Base-by-base conservation (phyloP, 1,139 yeast species). In the Sugiyamaella neomexicana region DNA sequence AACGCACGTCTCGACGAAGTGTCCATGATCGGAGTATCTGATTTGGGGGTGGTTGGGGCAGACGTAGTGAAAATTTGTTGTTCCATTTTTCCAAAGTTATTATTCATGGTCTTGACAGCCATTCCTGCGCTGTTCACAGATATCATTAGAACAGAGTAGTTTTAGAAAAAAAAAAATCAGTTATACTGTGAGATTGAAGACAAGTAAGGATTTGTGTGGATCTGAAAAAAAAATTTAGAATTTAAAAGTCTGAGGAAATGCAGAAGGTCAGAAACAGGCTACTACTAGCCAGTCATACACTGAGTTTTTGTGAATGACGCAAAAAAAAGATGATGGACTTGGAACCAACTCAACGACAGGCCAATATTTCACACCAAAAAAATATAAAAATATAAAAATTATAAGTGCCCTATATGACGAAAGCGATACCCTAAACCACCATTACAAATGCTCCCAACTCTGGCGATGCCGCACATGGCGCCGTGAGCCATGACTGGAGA, bases 61-160 rank as follows among this genome's bases (percentile, higher is more conserved):
- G 25, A 20, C 5, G 25, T 20, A 9, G 15, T 16, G 9, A 39
- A 39, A 23, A 20, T 12, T 5, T 17, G 29, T 39, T 39, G 23
- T 15, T 31, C 38, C 25, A 43, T 32, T 12, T 13, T 43, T 9
- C 15, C 38, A 44, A 27, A 17, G 10, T 15, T 29, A 9, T 9
- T 16, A 44, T 16, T 43, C 27, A 17, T 20, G 13, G 46, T n/a
- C 6, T 13, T 23, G 17, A 42, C 27, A 10, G 15, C 46, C 37
- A 42, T 13, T 10, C 46, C 46, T 27, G 38, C 25, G 17, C 17
- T 32, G 32, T 44, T 39, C 17, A 44, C 47, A n/a, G 47, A 32
- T 31, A 44, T 44, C 47, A 44, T 44, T 15, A 20, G 37, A 42
- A 29, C 3, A 20, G 25, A n/a, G n/a, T n/a, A n/a, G n/a, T n/a